Base-by-base conservation (phyloP, 805 yeast species). In the Kockiozyma suomiensis region DNA sequence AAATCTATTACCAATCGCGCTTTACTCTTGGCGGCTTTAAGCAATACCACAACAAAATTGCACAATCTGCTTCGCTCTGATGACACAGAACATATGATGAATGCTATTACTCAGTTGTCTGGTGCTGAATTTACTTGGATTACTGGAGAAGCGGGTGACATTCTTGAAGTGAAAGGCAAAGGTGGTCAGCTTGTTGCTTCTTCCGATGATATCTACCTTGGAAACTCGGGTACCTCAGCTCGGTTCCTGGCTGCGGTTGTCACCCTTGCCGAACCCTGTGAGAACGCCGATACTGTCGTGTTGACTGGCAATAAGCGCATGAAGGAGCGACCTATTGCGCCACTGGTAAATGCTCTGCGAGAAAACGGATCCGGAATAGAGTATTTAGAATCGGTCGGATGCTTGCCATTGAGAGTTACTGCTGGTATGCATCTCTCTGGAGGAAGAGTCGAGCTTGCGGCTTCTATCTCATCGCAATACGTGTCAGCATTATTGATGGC, bases 161-260 rank as follows among this genome's bases (percentile, higher is more conserved):
- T 90, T 37, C 85, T 93, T 48, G 83, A 93, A 32, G 83, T 84
- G 52, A 92, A 93, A 54, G 92, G 92, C 64, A 94, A 94, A 61
- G 97, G 97, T 58, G 78, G 80, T 15, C 76, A 84, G 32, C 74
- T 90, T 64, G 69, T 78, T 32, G 86, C 96, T 2, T 81, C 86
- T 51, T 75, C 77, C 17, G 83, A 85, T 54, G 87, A 85, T 63
- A 78, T 94, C 58, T 94, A 90, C 75, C 80, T 94, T 64, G 99
- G 99, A 59, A 94, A 94, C 71, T 98, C 99, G 1, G 99, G 99
- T 66, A 94, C 99, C 46, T 98, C 99, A 3, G 89, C 97, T 4
- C 82, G 99, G 70, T 94, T 94, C 74, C 81, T 94, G 71, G 89
- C 97, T 1, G 84, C 97, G 1, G 93, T 94, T 30, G 97, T 96